Evolutionary conservation across 1,284 basidiomycete genomes (phyloP), one percentile per base, ranked within the genome.

Genomic region (Trichosporon faecale): DNA sequence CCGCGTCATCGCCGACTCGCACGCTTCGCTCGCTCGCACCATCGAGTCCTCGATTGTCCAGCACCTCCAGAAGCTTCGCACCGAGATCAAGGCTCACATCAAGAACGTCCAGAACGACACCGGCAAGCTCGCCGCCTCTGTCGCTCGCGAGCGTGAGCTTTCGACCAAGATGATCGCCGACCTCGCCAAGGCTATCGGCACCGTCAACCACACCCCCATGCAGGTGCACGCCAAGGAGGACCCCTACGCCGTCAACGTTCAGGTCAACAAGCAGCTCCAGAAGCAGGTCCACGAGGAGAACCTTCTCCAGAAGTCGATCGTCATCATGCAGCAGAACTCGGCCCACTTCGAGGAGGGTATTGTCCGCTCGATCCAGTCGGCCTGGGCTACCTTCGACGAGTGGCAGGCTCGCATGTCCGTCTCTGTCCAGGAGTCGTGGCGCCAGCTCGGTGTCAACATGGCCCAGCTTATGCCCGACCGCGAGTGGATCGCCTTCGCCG

Each of bases 71-170:
- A 98, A 98, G 85, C 88, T 99, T 31, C 87, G 92, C 61, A 86
- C 89, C 14, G 96, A 99, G 85, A 95, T 99, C 85, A 98, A 98
- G 85, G 95, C 95, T 1, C 96, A 99, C 85, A 91, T 84, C 82
- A 95, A 94, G 92, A 98, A 98, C 79, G 90, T 98, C n/a, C 94
- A 97, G 88, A 96, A 95, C 77, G 95, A 98, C 82, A 98, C 95
- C 0, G 95, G 94, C 37, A 97, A 95, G 85, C 89, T 99, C 16
- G 96, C 96, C 7, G 92, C 93, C 0, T 89, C 88, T 69, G 97
- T 99, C 44, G 95, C 97, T 2, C 92, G 92, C 79, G 96, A 98
- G 84, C 91, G 97, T 66, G 95, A 97, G 82, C 85, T 93, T 40
- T 97, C 94, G 1, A 90, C 91, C 66, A 92, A 90, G 80, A 86